Base-by-base conservation (phyloP, 768 basidiomycete species). In the Mycena alexandri region DNA sequence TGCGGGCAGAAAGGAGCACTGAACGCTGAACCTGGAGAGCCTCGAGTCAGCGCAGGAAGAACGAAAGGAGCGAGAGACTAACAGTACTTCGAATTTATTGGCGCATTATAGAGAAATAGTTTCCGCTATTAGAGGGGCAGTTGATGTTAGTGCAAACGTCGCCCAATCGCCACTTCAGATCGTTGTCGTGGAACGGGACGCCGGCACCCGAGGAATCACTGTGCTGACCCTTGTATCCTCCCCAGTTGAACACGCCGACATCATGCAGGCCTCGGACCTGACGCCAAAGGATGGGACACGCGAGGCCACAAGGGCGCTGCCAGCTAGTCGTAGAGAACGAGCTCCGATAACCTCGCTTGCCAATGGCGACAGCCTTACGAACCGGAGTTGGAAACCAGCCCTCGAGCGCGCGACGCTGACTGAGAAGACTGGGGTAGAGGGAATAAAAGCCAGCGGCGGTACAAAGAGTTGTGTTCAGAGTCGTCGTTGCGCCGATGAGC, bases 321-420 rank as follows among this genome's bases (percentile, higher is more conserved):
- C 47, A 48, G 24, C 47, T 48, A 22, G 47, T 19, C 7, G 47
- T 48, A 11, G 47, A 48, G 16, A 48, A 48, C 5, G 47, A 48
- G 47, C 47, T 48, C 11, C 47, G 47, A 14, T 12, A 12, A 22
- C 47, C 21, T 9, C 47, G 47, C 11, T 19, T 9, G 47, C 47
- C 47, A 7, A 48, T 5, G 5, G 47, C 16, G n/a, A 48, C 47
- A 3, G 47, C 47, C 16, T 48, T 14, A 3, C n/a, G n/a, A 6
- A 48, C 47, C 11, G 47, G 47, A 48, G 47, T 48, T 4, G 47
- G 47, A 22, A 48, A 48, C 47, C 47, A 48, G 3, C 47, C 47
- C n/a, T n/a, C n/a, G n/a, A n/a, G n/a, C n/a, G n/a, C n/a, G n/a
- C n/a, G n/a, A n/a, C n/a, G n/a, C n/a, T n/a, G n/a, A n/a, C n/a